These are phyloP conservation scores for Fusarium sp. DNA, from an alignment of 2,329 filamentous ascomycete genomes.

Conservation along the genomic window DNA sequence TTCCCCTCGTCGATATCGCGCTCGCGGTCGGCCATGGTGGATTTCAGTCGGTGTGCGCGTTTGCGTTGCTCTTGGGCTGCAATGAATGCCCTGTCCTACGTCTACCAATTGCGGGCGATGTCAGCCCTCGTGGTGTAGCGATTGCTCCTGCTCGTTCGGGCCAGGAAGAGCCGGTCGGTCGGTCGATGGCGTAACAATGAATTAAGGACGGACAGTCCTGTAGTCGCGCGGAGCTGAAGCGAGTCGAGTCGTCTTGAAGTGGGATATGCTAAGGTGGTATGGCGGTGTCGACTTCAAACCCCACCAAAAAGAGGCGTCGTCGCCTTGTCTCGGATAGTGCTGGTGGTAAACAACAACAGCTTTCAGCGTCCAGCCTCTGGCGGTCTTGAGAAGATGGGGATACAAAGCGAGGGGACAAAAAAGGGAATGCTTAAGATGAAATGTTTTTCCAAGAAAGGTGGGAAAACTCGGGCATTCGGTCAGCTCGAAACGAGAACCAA, in stretches of 20 bases:
- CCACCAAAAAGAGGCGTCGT: conserved; percentile 43
- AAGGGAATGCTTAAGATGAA: conserved; percentile 11
- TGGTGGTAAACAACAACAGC: conserved; percentile 19
- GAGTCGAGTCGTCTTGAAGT: conserved; percentile 17
- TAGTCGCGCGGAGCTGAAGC: conserved; percentile 14
- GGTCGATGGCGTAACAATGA: not conserved
- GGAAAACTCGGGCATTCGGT: conserved; percentile 15
- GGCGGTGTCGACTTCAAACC: conserved; percentile 46
- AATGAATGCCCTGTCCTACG: conserved; percentile 22
- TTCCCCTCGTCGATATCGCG: conserved; percentile 64
- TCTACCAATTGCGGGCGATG: not conserved
- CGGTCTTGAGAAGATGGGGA: not conserved
- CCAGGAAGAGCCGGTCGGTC: not conserved
- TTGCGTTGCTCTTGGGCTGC: conserved; percentile 20
- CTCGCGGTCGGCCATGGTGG: conserved; percentile 65
- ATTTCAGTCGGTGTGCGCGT: conserved; percentile 20
- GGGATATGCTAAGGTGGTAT: conserved; percentile 27
- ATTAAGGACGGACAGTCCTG: not conserved
- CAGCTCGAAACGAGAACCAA: conserved; percentile 37
- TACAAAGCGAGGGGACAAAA: conserved; percentile 4
- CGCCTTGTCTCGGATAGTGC: conserved; percentile 25
- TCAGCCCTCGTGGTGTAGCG: not conserved
- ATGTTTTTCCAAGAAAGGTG: conserved; percentile 31
- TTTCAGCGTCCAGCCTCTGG: conserved; percentile 12
- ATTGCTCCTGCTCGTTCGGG: not conserved